These are phyloP conservation scores for Neurospora sp. DNA, from an alignment of 495 filamentous ascomycete species.

Conservation along the genomic window DNA sequence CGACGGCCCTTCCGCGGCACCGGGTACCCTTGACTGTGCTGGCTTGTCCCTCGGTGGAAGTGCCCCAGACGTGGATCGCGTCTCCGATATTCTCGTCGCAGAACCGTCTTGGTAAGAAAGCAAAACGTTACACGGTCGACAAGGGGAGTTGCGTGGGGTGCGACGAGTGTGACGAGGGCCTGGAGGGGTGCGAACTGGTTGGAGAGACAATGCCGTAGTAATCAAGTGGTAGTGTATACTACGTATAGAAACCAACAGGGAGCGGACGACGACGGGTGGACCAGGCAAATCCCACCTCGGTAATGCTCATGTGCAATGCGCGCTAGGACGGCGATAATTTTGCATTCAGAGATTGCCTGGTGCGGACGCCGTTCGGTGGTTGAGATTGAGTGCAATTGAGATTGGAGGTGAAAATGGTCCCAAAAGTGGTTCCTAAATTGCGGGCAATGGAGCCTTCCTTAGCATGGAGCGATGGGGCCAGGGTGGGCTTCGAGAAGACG, in stretches of 20 bases:
- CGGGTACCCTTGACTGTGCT: background rate
- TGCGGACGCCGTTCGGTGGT: background rate
- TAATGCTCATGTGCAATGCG: background rate
- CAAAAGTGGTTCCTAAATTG: background rate
- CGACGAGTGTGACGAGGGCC: background rate
- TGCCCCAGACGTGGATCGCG: background rate
- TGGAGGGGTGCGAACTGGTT: background rate
- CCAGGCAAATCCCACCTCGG: background rate
- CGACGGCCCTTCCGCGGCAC: background rate
- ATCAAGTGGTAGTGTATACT: background rate
- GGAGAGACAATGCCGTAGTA: background rate
- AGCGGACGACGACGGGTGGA: background rate
- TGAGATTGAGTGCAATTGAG: background rate
- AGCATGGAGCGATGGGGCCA: conserved; percentile 27
- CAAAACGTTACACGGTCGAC: background rate
- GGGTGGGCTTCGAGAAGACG: conserved; percentile 24
- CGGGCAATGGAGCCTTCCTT: background rate
- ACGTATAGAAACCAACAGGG: background rate
- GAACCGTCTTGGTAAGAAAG: background rate
- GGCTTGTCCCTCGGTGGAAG: background rate
- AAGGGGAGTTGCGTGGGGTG: background rate
- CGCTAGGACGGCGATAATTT: background rate
- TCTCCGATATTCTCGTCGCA: conserved; percentile 1
- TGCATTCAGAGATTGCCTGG: background rate
- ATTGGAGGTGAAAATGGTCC: conserved; percentile 2